These are phyloP conservation scores for Grigorovia humatica DNA, from an alignment of 805 yeast genomes.

Conservation along the genomic window DNA sequence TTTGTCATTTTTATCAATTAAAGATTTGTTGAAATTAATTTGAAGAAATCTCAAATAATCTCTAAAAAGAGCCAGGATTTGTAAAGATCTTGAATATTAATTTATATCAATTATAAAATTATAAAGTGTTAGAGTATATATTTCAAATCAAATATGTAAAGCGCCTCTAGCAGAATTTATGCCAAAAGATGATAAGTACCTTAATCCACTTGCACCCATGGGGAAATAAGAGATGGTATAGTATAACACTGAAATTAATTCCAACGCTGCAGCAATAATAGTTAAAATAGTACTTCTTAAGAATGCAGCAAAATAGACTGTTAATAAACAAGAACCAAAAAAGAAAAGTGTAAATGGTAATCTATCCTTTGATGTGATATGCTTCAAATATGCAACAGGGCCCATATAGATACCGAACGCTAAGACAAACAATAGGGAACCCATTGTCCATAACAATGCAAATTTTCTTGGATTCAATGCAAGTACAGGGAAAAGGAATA, in stretches of 20 bases:
- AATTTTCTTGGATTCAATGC: slow-evolving; percentile 87
- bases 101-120: no score
- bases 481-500: slow-evolving; percentile 78
- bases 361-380: slow-evolving; percentile 64
- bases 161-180: slow-evolving; percentile 41
- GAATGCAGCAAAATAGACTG: slow-evolving; percentile 68
- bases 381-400: slow-evolving; percentile 67
- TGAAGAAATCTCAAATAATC: no score
- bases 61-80: no score
- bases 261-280: slow-evolving; percentile 61
- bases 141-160: slow-evolving; percentile 18
- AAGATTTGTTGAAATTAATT: no score
- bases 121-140: not conserved
- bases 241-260: slow-evolving; percentile 78
- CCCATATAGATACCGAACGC: slow-evolving; percentile 92
- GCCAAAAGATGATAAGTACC: slow-evolving; percentile 48
- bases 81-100: no score
- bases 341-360: slow-evolving; percentile 72
- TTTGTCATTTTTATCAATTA: no score
- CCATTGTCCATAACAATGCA: slow-evolving; percentile 84
- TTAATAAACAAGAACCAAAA: slow-evolving; percentile 67
- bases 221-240: slow-evolving; percentile 92
- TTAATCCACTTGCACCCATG: slow-evolving; percentile 74
- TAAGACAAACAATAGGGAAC: slow-evolving; percentile 73
- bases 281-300: slow-evolving; percentile 64